Percentiles rank a stretch among this genome's conserved stretches.
Conservation (phyloP, 2,329 filamentous ascomycete genomes). For the Amauroascus verrucosus region DNA sequence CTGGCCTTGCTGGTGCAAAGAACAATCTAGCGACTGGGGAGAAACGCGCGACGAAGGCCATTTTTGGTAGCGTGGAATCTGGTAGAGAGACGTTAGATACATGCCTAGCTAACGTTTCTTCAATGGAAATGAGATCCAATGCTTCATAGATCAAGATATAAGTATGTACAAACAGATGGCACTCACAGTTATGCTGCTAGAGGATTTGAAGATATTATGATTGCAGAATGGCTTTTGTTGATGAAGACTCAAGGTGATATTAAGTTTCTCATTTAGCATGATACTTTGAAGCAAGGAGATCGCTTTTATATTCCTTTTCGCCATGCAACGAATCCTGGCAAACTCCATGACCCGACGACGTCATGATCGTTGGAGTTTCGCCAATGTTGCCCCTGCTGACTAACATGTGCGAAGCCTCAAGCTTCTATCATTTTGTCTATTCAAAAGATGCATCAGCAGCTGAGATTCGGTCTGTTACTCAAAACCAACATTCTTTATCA, state of each 20-base stretch:
- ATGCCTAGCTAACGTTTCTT: not conserved
- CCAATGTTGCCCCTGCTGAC: conserved; percentile 2
- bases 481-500: not conserved
- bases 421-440: no score
- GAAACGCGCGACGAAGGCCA: conserved; percentile 31
- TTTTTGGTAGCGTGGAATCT: conserved; percentile 13
- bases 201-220: no score
- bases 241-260: no score
- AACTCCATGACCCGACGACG: conserved; percentile 3
- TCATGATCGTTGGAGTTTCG: not conserved
- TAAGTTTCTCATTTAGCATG: not conserved
- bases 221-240: no score
- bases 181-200: no score
- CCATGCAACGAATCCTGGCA: conserved; percentile 3
- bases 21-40: conserved; percentile 23
- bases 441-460: no score
- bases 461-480: not conserved
- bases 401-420: not conserved
- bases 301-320: not conserved
- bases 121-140: not conserved
- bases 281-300: not conserved
- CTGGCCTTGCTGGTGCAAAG: conserved; percentile 14
- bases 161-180: no score
- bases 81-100: not conserved
- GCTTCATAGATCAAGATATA: no score